Base-by-base conservation (phyloP, 306 rosid species). In the Begonia peltatifolia region DNA sequence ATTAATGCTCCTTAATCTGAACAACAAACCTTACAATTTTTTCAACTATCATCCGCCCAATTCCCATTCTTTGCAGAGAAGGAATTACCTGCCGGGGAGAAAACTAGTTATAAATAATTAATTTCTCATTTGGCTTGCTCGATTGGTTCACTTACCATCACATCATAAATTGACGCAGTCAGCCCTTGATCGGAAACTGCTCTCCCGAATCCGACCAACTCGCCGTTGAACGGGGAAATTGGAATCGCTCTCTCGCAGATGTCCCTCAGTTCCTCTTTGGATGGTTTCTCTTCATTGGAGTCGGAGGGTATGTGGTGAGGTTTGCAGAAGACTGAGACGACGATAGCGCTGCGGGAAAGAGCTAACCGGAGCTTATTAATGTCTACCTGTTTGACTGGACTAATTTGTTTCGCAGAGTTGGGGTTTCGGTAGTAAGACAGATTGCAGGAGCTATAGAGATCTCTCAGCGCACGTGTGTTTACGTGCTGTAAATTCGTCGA, bases 161-260 rank as follows among this genome's bases (percentile, higher is more conserved):
- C 82, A 59, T 87, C 96, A 49, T 87, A 72, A 30, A 87, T 83
- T 13, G 94, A 73, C 54, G 89, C 96, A 5, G 96, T 83, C 63
- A 83, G 75, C 18, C 87, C 96, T 11, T 16, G 65, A 70, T 83
- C 96, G 23, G 96, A 77, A 76, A 83, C 71, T 46, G 94, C 94
- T 5, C 94, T 84, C 46, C 94, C 94, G 64, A 87, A 87, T 9
- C 94, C 96, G 1, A 87, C 84, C 76, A 87, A 47, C 10, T 76
- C 76, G 56, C 78, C 76, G 12, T 74, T 62, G 18, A 58, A 61
- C 35, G 93, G 89, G 14, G 77, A 50, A 15, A 76, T 74, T 46
- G 86, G 93, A 63, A 55, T 54, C 59, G 63, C 62, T 23, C 68
- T 59, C 60, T 65, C 68, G 22, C 77, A 42, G 20, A 77, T 67